These are phyloP conservation scores for Salvia sclarea DNA, from an alignment of 305 asterid genomes.

Conservation along the genomic window DNA sequence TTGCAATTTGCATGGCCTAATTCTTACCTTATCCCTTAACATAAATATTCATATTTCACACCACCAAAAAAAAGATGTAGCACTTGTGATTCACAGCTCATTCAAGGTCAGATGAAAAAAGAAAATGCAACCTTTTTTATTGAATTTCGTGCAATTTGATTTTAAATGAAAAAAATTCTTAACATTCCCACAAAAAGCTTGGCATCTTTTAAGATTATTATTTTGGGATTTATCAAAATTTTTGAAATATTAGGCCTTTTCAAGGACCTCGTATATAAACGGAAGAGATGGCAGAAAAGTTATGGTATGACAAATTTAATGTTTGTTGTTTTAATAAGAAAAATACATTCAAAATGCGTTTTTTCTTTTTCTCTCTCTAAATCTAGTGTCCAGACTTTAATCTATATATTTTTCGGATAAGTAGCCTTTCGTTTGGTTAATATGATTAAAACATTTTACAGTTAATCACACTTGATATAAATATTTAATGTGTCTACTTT, in stretches of 20 bases:
- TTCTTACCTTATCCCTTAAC: constrained; percentile 28
- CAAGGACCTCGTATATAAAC: neutral
- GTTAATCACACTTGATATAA: too few relatives aligned
- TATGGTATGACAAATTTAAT: neutral
- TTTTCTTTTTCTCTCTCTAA: neutral
- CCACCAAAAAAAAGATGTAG: constrained; percentile 35
- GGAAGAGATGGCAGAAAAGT: neutral
- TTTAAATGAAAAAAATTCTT: constrained; percentile 10
- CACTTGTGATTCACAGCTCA: constrained; percentile 63
- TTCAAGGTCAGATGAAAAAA: constrained; percentile 28
- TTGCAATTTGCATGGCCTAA: constrained; percentile 50
- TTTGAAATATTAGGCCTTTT: neutral
- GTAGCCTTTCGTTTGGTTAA: too few relatives aligned
- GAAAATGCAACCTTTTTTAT: constrained; percentile 42
- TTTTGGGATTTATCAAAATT: constrained; percentile 24
- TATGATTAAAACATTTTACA: too few relatives aligned
- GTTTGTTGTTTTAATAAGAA: neutral
- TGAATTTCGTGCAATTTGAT: constrained; percentile 40
- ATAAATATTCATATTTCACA: neutral
- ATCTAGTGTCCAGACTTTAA: too few relatives aligned
- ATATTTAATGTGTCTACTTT: too few relatives aligned
- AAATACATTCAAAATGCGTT: neutral
- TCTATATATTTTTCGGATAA: too few relatives aligned
- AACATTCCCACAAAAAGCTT: constrained; percentile 35
- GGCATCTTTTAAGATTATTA: constrained; percentile 13